Evolutionary conservation across 2,329 filamentous ascomycete genomes (phyloP), one percentile per base, ranked within the genome.

Genomic region (Reticulascus tulasneorum): DNA sequence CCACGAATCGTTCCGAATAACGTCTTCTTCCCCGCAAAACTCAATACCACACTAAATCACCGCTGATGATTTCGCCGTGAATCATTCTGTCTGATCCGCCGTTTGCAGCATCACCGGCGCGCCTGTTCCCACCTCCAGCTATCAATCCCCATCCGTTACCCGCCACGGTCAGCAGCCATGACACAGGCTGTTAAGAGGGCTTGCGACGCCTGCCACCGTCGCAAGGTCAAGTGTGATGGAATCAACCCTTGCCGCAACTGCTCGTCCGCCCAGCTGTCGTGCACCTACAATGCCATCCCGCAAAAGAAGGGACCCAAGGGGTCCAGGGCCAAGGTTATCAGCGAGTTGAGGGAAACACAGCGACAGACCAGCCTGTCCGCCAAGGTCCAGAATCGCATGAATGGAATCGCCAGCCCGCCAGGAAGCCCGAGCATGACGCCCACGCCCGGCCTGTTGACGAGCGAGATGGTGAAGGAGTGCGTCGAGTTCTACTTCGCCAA

Each of bases 241-340:
- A 67, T 78, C 54, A 80, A 80, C 50, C 82, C 83, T 15, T 88
- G 83, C 59, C 73, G 77, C 42, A 85, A 86, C 60, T 87, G 83
- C 60, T 69, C 71, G 10, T 75, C 80, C 7, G 79, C 82, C 7
- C 73, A 79, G 51, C 67, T 86, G 13, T 68, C 73, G 10, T 87
- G 83, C 67, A 86, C 82, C 20, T 87, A 86, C 69, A 81, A 84
- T 63, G 79, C 81, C 22, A 78, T 86, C 23, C 82, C 82, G 2
- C 82, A 84, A 62, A 86, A 86, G 64, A 86, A 86, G 58, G 83
- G 83, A 2, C 83, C 82, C 27, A 86, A 86, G 60, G 82, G 83
- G 46, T 84, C 79, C 21, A 69, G 82, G 42, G 84, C 84, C 33
- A 87, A 86, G 59, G 81, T 87, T 40, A 84, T 87, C 58, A 85